Evolutionary conservation across 192 early-diverging fungal species (phyloP).

Genomic region (Coemansia sp.): DNA sequence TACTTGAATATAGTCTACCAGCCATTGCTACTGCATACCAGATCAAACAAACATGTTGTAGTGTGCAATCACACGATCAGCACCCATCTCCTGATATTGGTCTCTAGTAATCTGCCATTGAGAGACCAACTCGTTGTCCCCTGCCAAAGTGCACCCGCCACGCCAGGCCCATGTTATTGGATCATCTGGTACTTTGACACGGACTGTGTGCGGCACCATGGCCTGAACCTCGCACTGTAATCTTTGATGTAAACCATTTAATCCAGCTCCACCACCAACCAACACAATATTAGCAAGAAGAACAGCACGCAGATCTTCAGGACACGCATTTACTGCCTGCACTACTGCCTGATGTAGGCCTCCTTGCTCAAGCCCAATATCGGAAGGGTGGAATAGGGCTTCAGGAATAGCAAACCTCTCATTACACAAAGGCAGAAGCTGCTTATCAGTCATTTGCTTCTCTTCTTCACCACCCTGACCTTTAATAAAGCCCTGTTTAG

Average conservation of each 20-base stretch:
- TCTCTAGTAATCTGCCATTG: slow-evolving; percentile 25
- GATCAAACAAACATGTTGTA: slow-evolving; percentile 17
- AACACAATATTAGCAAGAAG: slow-evolving; percentile 91
- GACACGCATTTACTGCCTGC: slow-evolving; percentile 90
- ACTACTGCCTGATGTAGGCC: slow-evolving; percentile 93
- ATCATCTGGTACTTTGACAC: slow-evolving; percentile 5
- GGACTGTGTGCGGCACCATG: slow-evolving; percentile 64
- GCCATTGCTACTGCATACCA: too few relatives aligned
- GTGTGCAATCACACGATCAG: slow-evolving; percentile 22
- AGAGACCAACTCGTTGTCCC: not conserved
- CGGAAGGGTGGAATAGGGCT: slow-evolving; percentile 91
- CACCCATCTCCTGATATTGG: slow-evolving; percentile 37
- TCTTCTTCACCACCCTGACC: slow-evolving; percentile 7
- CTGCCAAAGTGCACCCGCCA: slow-evolving; percentile 13
- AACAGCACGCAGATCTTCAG: slow-evolving; percentile 82
- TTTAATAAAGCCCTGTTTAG: slow-evolving; percentile 31
- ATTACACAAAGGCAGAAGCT: slow-evolving; percentile 94
- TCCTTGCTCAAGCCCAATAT: slow-evolving; percentile 85
- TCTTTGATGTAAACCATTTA: slow-evolving; percentile 87
- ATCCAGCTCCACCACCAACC: slow-evolving; percentile 90
- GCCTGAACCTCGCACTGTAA: slow-evolving; percentile 94
- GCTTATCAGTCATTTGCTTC: slow-evolving; percentile 62
- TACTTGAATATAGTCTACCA: too few relatives aligned
- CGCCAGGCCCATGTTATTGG: slow-evolving; percentile 29
- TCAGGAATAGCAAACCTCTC: slow-evolving; percentile 97